Percentiles rank a stretch among this genome's conserved stretches.
phyloP scores from a whole-genome alignment of 768 basidiomycete species.

The Termitomyces sp. region DNA sequence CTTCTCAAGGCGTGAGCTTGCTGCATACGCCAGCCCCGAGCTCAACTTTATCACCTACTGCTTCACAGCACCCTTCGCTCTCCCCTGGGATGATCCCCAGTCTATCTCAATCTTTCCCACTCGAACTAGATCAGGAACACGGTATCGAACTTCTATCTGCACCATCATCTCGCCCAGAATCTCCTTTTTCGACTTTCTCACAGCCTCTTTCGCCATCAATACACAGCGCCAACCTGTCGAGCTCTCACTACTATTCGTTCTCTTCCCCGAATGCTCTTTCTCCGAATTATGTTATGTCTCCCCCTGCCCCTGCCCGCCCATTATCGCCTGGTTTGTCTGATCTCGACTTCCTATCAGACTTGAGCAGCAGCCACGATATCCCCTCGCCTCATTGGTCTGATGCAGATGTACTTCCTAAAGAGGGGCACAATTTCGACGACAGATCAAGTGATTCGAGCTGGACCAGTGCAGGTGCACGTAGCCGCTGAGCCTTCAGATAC shows the following conservation, averaged over 20 bases:
- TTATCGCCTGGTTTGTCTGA: slow-evolving; percentile 14
- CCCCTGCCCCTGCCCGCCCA: slow-evolving; percentile 5
- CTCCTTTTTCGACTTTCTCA: slow-evolving; percentile 30
- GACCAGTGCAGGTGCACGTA: slow-evolving; percentile 14
- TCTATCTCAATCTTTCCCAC: slow-evolving; percentile 37
- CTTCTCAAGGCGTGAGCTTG: slow-evolving; percentile 1
- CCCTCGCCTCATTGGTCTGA: slow-evolving; percentile 13
- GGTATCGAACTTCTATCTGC: slow-evolving; percentile 39
- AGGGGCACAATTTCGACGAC: slow-evolving; percentile 7
- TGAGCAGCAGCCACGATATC: slow-evolving; percentile 7
- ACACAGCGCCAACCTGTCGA: slow-evolving; percentile 3
- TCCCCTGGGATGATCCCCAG: slow-evolving; percentile 26
- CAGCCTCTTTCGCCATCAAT: slow-evolving; percentile 10
- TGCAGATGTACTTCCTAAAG: neutral
- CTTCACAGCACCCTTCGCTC: slow-evolving; percentile 5
- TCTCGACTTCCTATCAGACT: slow-evolving; percentile 18
- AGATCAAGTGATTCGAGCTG: slow-evolving; percentile 15
- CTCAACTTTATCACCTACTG: slow-evolving; percentile 8
- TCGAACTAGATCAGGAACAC: slow-evolving; percentile 36
- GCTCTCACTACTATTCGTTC: slow-evolving; percentile 14
- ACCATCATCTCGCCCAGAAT: slow-evolving; percentile 34
- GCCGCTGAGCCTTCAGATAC: neutral
- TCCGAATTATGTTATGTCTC: neutral
- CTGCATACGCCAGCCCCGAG: slow-evolving; percentile 10
- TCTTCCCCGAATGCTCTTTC: slow-evolving; percentile 11